A percentile compares a stretch with the other conserved stretches of the same genome.
Conservation (phyloP, 192 early-diverging fungal genomes). For the Podila clonocystis region DNA sequence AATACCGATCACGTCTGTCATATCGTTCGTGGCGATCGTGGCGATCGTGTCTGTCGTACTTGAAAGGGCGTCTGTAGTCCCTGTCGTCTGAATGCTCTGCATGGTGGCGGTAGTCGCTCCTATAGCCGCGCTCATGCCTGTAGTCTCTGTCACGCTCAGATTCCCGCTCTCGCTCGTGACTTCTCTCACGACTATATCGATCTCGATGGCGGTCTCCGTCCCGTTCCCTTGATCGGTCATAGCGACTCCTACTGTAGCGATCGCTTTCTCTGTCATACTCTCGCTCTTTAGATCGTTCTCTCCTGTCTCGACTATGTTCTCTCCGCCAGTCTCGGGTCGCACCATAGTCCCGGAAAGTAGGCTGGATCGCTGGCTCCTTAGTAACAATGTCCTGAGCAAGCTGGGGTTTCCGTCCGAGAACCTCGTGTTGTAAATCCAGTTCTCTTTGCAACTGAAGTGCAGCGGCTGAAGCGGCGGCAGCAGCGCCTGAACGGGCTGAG, state of each 20-base stretch:
- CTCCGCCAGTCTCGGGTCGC: conserved; percentile 46
- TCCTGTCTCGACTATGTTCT: conserved; percentile 48
- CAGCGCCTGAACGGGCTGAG: conserved; percentile 29
- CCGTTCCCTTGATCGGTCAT: conserved; percentile 35
- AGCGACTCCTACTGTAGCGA: conserved; percentile 24
- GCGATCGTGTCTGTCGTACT: conserved; percentile 17
- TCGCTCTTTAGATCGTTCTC: conserved; percentile 40
- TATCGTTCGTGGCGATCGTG: conserved; percentile 16
- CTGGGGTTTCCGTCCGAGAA: conserved; percentile 47
- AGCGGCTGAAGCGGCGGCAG: conserved; percentile 40
- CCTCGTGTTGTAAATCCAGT: conserved; percentile 41
- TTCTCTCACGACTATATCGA: conserved; percentile 36
- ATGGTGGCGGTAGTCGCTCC: conserved; percentile 30
- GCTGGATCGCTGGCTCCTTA: conserved; percentile 39
- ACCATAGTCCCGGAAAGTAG: conserved; percentile 47
- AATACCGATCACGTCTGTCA: conserved; percentile 18
- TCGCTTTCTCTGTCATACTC: conserved; percentile 45
- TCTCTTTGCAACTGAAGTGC: conserved; percentile 40
- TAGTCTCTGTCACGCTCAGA: conserved; percentile 37
- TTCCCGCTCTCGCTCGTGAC: conserved; percentile 38
- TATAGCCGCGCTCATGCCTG: conserved; percentile 34
- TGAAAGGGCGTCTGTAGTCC: conserved; percentile 9
- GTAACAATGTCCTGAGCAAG: conserved; percentile 44
- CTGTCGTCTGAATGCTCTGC: conserved; percentile 24
- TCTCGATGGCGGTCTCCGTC: conserved; percentile 37